phyloP scores from a whole-genome alignment of 768 basidiomycete species.

The Suillus lakei region DNA sequence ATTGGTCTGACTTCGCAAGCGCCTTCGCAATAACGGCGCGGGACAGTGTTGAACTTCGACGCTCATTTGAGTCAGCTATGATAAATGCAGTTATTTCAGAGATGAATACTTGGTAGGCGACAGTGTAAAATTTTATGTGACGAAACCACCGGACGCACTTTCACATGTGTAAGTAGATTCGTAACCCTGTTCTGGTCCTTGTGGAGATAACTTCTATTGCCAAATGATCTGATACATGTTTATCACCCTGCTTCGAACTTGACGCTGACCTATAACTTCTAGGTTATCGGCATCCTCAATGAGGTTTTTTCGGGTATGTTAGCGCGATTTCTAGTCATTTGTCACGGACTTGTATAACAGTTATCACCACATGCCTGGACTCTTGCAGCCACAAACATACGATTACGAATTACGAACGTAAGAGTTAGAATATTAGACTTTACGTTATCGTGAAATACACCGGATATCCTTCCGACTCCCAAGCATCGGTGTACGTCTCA shows the following conservation, averaged over 20 bases:
- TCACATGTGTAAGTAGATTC: too few species aligned
- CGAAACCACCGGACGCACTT: conserved; percentile 60
- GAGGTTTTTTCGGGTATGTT: neutral
- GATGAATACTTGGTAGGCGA: conserved; percentile 79
- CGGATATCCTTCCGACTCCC: neutral
- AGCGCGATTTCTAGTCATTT: neutral
- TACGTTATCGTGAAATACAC: neutral
- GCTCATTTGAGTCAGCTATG: conserved; percentile 93
- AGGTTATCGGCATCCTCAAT: conserved; percentile 2
- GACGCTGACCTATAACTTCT: neutral
- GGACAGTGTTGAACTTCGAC: conserved; percentile 93
- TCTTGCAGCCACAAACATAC: neutral
- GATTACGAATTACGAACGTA: too few species aligned
- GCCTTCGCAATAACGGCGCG: conserved; percentile 94
- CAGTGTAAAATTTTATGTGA: conserved; percentile 7
- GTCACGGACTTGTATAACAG: neutral
- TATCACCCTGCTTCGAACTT: neutral
- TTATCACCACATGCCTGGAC: neutral
- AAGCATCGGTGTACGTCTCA: neutral
- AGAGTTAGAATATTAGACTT: neutral
- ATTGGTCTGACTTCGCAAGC: conserved; percentile 90
- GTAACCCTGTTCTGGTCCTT: conserved; percentile 14
- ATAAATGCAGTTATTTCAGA: conserved; percentile 97
- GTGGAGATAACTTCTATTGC: conserved; percentile 12
- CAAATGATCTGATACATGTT: neutral